These are phyloP conservation scores for Aureobasidium subglaciale DNA, from an alignment of 2,329 filamentous ascomycete genomes.

Conservation along the genomic window DNA sequence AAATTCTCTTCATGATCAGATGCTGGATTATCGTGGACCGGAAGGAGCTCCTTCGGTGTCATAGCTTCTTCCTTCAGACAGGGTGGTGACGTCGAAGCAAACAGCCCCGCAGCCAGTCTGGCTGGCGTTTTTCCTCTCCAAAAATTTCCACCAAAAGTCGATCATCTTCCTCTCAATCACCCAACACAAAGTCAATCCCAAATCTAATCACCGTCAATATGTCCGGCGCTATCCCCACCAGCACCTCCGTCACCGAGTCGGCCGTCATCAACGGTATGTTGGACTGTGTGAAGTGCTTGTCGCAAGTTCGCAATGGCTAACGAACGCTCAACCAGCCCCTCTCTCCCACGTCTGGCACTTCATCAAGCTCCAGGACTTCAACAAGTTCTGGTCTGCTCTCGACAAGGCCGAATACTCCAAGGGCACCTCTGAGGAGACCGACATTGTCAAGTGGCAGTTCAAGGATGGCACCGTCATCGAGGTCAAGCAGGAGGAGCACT, in stretches of 20 bases:
- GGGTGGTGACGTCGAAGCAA: neutral
- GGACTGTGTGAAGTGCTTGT: neutral
- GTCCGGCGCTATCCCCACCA: slow-evolving; percentile 50
- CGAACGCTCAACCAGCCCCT: slow-evolving; percentile 36
- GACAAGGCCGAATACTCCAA: slow-evolving; percentile 57
- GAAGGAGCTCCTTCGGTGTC: neutral
- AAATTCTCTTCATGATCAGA: neutral
- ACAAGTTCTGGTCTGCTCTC: slow-evolving; percentile 59
- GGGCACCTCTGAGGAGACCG: slow-evolving; percentile 54
- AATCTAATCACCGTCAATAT: slow-evolving; percentile 15
- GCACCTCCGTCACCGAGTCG: slow-evolving; percentile 59
- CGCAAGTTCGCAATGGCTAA: neutral
- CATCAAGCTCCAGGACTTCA: slow-evolving; percentile 66
- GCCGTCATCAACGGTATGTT: slow-evolving; percentile 51
- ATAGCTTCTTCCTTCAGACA: neutral
- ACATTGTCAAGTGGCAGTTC: slow-evolving; percentile 64
- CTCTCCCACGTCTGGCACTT: slow-evolving; percentile 64
- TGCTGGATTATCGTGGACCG: neutral
- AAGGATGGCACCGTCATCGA: slow-evolving; percentile 61
- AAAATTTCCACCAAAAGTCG: neutral
- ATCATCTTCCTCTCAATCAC: neutral
- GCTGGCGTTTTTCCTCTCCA: slow-evolving; percentile 4
- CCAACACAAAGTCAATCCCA: neutral
- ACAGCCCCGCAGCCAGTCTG: slow-evolving; percentile 2
- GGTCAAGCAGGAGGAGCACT: slow-evolving; percentile 71